Base-by-base conservation (phyloP, 495 filamentous ascomycete genomes). In the Viridothelium virens region DNA sequence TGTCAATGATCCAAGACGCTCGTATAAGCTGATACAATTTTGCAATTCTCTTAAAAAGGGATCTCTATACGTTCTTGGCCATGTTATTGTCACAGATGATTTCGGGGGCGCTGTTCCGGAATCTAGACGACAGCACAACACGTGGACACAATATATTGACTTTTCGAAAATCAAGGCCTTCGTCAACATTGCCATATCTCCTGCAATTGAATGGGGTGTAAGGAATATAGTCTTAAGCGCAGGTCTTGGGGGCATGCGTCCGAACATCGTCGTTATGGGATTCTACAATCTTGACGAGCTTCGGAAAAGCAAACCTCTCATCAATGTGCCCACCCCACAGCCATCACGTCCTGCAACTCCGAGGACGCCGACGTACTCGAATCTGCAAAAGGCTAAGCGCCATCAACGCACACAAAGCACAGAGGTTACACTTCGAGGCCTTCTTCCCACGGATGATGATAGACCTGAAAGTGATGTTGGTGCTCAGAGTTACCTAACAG, bases 21-120 rank as follows among this genome's bases (percentile, higher is more conserved):
- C 91, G 68, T 89, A 87, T 47, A 88, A 87, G 48, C 83, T 96
- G 66, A 91, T 96, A 6, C 90, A 93, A 56, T 96, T 96, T 69
- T 95, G 91, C 77, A 96, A 95, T 73, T 90, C 90, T 0, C 77
- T 96, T 73, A 96, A 96, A 73, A 96, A 96, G 72, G 91, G 91
- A 10, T 86, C 86, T 0, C 74, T 96, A 14, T 96, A 92, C 77
- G 88, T 96, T 9, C 79, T 96, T 2, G 91, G 90, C 4, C 91
- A 96, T 74, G 89, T 95, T 10, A 88, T 96, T 64, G 90, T 95
- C 39, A 90, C 89, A 0, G 82, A 90, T 63, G 89, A 96, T 73
- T 96, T 96, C 69, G 84, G 85, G 16, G 78, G 82, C 2, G 86
- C 89, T 2, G 89, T 95, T 41, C 85, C 87, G 2, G 91, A 96